Base-by-base conservation (phyloP, 73 alveolate genomes). In the Paramecium primaurelia region DNA sequence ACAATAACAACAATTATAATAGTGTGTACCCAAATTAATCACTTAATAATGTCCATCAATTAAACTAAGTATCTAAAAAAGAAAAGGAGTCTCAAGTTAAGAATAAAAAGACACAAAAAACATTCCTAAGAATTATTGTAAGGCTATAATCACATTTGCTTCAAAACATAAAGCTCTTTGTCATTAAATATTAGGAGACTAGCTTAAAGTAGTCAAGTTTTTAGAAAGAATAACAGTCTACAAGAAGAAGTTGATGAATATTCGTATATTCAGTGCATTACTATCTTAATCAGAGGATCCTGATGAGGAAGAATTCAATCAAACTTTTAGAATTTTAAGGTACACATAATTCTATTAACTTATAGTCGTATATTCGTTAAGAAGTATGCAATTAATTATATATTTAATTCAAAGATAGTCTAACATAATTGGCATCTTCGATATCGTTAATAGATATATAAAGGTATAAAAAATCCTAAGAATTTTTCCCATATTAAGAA, bases 71-170 rank as follows among this genome's bases (percentile, higher is more conserved):
- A 64, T 64, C 16, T 6, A 64, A 34, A 64, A 64, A 28, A 22
- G 28, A 28, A 64, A 34, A 34, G 51, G 47, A 64, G 8, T 64
- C 0, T 64, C 84, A 64, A 25, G 38, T 11, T 16, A 36, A 73
- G 75, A 80, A 59, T 49, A 80, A 80, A 80, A 80, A 28, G 91
- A 80, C 30, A 80, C 77, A 0, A 80, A 80, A 36, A 80, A 80
- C 73, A 80, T 80, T 14, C 91, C 91, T 12, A 80, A 80, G 30
- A 80, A 80, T 16, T 80, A 80, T 44, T 80, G 91, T 36, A 80
- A 80, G 75, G 91, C 91, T 16, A 80, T 80, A 2, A 80, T 80
- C 4, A 80, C 91, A 2, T 80, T 80, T 47, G 91, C 91, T 47
- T 25, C 32, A 47, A 80, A 80, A 26, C 8, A 80, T 26, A 22